Evolutionary conservation across 371 early-diverging fungal species (phyloP).

Genomic region (Gilbertella persicaria): DNA sequence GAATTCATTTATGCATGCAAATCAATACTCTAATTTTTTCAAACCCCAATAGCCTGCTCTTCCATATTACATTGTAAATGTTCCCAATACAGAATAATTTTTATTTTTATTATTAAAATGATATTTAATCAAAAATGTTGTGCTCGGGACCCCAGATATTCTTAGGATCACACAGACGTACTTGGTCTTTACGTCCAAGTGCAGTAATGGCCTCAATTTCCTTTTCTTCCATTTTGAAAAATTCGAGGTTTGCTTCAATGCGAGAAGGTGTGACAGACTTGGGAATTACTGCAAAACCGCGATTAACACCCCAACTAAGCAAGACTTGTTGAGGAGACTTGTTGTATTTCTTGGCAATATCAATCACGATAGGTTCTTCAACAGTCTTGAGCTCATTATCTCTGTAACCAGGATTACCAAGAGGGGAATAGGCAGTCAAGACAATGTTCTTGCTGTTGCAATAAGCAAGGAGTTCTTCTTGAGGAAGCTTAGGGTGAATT

Average conservation of each 20-base stretch:
- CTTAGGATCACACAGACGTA: conserved; percentile 23
- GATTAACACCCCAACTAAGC: conserved; percentile 77
- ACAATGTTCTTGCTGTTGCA: conserved; percentile 41
- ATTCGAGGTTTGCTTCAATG: conserved; percentile 42
- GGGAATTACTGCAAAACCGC: conserved; percentile 64
- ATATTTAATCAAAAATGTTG: conserved; percentile 1
- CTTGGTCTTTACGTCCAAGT: conserved; percentile 27
- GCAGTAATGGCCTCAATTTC: conserved; percentile 35
- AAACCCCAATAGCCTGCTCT: conserved; percentile 40
- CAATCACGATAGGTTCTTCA: conserved; percentile 30
- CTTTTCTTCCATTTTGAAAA: conserved; percentile 35
- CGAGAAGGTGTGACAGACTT: conserved; percentile 55
- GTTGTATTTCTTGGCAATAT: conserved; percentile 71
- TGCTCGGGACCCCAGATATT: conserved; percentile 7
- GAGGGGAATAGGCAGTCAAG: conserved; percentile 49
- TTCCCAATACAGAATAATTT: conserved; percentile 31
- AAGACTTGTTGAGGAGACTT: conserved; percentile 73
- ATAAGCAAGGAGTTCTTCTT: conserved; percentile 39
- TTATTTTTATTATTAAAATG: not conserved
- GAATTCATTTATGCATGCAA: too few species aligned
- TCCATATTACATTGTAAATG: conserved; percentile 52
- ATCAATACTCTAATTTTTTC: not conserved
- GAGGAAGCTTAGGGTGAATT: conserved; percentile 54
- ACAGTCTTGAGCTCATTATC: conserved; percentile 12
- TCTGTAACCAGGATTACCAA: conserved; percentile 41